Percentiles rank a stretch among this genome's conserved stretches.
phyloP scores from a whole-genome alignment of 2,329 filamentous ascomycete species.

The Sarocladium kiliense region DNA sequence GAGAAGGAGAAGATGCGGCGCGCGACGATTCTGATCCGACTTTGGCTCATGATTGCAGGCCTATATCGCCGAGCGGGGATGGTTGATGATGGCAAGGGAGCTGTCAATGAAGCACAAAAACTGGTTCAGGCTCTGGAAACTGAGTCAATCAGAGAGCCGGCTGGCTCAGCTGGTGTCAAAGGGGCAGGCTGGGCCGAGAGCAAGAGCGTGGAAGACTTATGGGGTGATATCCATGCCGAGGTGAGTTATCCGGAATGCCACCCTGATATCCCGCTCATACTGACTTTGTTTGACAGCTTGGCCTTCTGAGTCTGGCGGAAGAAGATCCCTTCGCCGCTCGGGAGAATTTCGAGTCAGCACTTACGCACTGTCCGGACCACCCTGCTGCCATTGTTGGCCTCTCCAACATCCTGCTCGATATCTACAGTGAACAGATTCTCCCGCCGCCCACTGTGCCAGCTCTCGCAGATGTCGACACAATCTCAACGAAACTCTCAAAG shows the following conservation, averaged over 20 bases:
- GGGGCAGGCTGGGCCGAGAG: slow-evolving; percentile 70
- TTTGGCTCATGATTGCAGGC: slow-evolving; percentile 87
- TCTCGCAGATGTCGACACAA: slow-evolving; percentile 22
- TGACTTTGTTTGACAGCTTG: slow-evolving; percentile 48
- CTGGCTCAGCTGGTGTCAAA: slow-evolving; percentile 57
- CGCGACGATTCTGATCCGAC: slow-evolving; percentile 58
- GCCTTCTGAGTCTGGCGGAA: slow-evolving; percentile 59
- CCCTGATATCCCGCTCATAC: neutral
- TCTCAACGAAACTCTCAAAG: slow-evolving; percentile 11
- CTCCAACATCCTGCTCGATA: slow-evolving; percentile 79
- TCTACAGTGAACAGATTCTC: slow-evolving; percentile 66
- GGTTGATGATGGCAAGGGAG: slow-evolving; percentile 73
- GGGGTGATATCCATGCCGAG: slow-evolving; percentile 79
- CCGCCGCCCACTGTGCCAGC: slow-evolving; percentile 49
- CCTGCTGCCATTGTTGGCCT: slow-evolving; percentile 74
- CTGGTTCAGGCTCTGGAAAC: slow-evolving; percentile 67
- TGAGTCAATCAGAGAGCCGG: slow-evolving; percentile 57
- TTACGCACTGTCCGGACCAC: slow-evolving; percentile 77
- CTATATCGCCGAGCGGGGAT: slow-evolving; percentile 81
- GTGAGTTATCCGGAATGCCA: slow-evolving; percentile 44
- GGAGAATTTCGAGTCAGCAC: slow-evolving; percentile 72
- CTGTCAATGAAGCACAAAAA: slow-evolving; percentile 75
- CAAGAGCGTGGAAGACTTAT: slow-evolving; percentile 77
- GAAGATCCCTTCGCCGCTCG: slow-evolving; percentile 64
- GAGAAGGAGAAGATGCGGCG: slow-evolving; percentile 47